phyloP scores from a whole-genome alignment of 768 basidiomycete species.

The Trametes maxima region DNA sequence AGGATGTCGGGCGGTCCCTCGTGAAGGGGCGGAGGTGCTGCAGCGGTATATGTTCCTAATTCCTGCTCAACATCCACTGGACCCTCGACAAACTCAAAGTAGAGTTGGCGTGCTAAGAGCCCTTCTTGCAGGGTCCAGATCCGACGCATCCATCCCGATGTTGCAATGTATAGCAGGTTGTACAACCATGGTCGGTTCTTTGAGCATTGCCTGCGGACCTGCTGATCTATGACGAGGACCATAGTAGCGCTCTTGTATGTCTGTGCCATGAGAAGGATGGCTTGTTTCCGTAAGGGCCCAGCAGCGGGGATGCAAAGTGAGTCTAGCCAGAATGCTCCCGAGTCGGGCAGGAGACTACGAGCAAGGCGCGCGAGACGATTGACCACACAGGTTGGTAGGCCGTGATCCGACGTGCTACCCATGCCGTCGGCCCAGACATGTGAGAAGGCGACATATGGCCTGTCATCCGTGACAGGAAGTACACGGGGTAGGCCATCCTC shows the following conservation, averaged over 20 bases:
- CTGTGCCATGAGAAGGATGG: conserved; percentile 20
- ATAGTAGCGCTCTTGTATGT: conserved; percentile 12
- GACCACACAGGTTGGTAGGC: conserved; percentile 16
- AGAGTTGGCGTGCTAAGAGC: conserved; percentile 13
- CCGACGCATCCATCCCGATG: conserved; percentile 14
- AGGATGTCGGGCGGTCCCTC: too few species aligned
- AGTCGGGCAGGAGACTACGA: conserved; percentile 4
- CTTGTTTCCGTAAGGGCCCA: conserved; percentile 3
- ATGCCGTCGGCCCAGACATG: conserved; percentile 7
- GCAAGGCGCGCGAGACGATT: conserved; percentile 6
- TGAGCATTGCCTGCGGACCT: conserved; percentile 13
- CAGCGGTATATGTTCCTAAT: too few species aligned
- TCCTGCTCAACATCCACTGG: conserved; percentile 1
- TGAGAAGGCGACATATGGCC: conserved; percentile 5
- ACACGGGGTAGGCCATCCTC: not conserved
- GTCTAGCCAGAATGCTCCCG: conserved; percentile 23
- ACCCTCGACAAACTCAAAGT: conserved; percentile 16
- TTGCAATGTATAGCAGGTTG: conserved; percentile 7
- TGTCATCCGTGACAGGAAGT: not conserved
- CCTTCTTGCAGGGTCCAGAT: conserved; percentile 21
- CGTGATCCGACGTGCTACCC: conserved; percentile 17
- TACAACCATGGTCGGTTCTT: not conserved
- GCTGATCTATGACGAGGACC: conserved; percentile 17
- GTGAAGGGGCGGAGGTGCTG: too few species aligned
- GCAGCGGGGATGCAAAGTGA: conserved; percentile 18